These are phyloP conservation scores for Metroxylon sagu DNA, from an alignment of 176 grass and related monocot genomes.

Conservation along the genomic window DNA sequence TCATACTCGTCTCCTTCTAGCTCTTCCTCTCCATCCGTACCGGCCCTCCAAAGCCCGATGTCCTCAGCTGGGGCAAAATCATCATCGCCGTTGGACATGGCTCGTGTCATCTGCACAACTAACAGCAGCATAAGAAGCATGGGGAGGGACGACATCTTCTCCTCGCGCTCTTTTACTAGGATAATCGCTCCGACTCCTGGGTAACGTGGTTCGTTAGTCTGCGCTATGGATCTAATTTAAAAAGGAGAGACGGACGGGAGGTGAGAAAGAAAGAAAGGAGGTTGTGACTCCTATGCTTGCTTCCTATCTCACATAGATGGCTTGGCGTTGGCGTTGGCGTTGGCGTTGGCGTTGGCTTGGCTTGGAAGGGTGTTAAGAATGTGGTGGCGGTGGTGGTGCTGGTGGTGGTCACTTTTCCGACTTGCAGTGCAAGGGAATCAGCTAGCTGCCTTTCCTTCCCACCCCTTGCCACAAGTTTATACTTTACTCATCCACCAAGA, in stretches of 20 bases:
- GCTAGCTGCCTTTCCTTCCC: not conserved
- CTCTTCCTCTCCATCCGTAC: not conserved
- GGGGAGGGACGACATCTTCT: no score
- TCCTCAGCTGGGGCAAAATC: not conserved
- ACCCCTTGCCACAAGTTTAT: slow-evolving; percentile 19
- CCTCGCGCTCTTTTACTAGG: no score
- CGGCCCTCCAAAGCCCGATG: not conserved
- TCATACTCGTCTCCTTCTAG: not conserved
- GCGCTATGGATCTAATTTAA: no score
- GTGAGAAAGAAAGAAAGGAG: no score
- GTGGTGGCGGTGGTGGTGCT: slow-evolving; percentile 1
- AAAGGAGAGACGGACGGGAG: no score
- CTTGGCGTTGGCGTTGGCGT: no score
- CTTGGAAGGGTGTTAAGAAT: slow-evolving; percentile 27
- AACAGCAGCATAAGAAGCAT: not conserved
- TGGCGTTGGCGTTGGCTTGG: slow-evolving; percentile 28
- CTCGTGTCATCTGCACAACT: not conserved
- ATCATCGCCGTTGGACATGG: not conserved
- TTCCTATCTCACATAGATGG: slow-evolving; percentile 7
- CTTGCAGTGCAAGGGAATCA: slow-evolving; percentile 68
- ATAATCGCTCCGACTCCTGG: no score
- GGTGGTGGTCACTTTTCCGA: slow-evolving; percentile 13
- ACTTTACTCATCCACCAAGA: slow-evolving; percentile 57
- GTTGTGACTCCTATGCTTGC: not conserved
- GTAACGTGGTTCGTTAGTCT: no score